Evolutionary conservation across 345 rosid genomes (phyloP).

Genomic region (Crucihimalaya himalaica): DNA sequence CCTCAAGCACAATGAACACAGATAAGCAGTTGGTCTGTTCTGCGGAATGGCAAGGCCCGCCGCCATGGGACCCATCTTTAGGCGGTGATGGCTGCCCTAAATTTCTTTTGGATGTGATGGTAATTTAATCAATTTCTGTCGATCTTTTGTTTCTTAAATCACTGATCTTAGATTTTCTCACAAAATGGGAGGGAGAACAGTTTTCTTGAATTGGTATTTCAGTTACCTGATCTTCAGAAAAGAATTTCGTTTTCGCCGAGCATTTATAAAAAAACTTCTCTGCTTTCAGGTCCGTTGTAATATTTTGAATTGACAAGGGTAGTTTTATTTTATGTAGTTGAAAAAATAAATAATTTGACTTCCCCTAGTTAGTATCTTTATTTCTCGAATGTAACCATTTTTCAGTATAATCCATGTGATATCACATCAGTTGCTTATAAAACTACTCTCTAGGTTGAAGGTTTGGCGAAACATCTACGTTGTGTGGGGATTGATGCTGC

Average conservation of each 20-base stretch:
- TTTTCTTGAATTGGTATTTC: not conserved
- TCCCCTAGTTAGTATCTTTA: not conserved
- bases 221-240: too few relatives aligned
- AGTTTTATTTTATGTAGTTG: not conserved
- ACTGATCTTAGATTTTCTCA: not conserved
- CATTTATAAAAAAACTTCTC: too few relatives aligned
- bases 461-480: constrained; percentile 91
- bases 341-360: not conserved
- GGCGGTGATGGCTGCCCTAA: constrained; percentile 92
- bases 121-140: constrained; percentile 33
- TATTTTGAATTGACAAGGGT: too few relatives aligned
- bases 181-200: constrained; percentile 12
- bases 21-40: constrained; percentile 43
- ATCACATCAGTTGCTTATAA: constrained; percentile 27
- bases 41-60: constrained; percentile 74
- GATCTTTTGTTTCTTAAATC: constrained; percentile 2
- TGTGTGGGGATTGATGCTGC: constrained; percentile 97
- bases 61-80: constrained; percentile 77
- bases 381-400: not conserved
- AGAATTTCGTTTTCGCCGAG: too few relatives aligned
- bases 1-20: constrained; percentile 36
- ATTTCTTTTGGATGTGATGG: constrained; percentile 96
- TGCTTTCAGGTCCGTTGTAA: too few relatives aligned
- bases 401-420: not conserved
- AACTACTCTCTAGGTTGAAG: constrained; percentile 65